Base-by-base conservation (phyloP, 257 asterid species). In the Scutellaria minor region DNA sequence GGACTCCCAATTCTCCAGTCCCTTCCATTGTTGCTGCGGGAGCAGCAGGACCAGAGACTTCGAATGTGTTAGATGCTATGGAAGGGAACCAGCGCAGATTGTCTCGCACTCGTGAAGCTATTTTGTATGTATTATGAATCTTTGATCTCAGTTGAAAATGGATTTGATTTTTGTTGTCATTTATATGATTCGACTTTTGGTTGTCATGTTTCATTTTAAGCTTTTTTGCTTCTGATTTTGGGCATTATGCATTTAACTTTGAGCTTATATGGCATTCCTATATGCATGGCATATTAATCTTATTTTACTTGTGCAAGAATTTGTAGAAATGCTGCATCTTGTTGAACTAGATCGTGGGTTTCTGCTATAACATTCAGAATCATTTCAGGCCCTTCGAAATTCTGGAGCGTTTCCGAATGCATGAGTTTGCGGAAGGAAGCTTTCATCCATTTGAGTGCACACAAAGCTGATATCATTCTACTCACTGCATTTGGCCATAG, bases 361-460 rank as follows among this genome's bases (percentile, higher is more conserved):
- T 35, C 67, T 41, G 52, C 56, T 11, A 9, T 20, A 9, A 52
- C 52, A 50, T 77, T 77, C 69, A 52, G 35, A 70, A 70, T 75
- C 50, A 45, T 60, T 68, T 71, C 84, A 95, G 99, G 96, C 98
- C 99, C 20, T 88, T 86, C 5, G 99, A 95, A 64, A 79, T 95
- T 78, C 83, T 92, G 85, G 99, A 92, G 81, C 91, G 88, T 75
- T 87, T 92, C 78, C 85, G 86, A 80, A 84, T 88, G 96, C 96
- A 89, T 12, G 98, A 90, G 81, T 87, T 88, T 75, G 85, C 96
- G 27, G 98, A 95, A 78, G 98, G 98, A 37, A 84, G 88, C 65
- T 76, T 90, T 67, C 98, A 92, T 81, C 98, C 97, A 59, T 89
- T 95, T 59, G 99, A 95, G 87, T 95, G 99, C 86, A 85, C 96